Base-by-base conservation (phyloP, 192 early-diverging fungal genomes). In the Thamnidium elegans region DNA sequence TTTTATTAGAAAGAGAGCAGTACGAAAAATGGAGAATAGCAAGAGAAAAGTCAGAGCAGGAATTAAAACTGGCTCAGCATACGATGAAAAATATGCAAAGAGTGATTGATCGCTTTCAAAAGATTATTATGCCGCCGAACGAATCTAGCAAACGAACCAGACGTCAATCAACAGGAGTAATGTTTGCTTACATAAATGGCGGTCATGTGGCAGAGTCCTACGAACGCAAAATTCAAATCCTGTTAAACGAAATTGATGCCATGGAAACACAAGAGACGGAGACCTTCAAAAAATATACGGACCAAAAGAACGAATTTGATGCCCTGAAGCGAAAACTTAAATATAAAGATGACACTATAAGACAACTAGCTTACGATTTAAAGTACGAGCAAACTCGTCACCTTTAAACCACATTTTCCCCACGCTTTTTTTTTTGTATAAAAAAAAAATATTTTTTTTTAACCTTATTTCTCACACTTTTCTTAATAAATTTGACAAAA, bases 161-260 rank as follows among this genome's bases (percentile, higher is more conserved):
- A 6, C 58, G 58, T 8, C 36, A 59, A 59, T 59, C 58, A 9
- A 59, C 42, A 48, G 9, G 58, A 19, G 1, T 45, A 19, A 19
- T 5, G 5, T 13, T 52, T 21, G 10, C 20, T 26, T 11, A 6
- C 26, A 19, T 52, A 7, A 20, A 48, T 19, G 1, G 19, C 19
- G 34, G 34, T 36, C 36, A 39, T 39, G 36, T 39, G 36, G 36
- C 1, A n/a, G 14, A 15, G 10, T 53, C 63, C 15, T 39, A 52
- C 13, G 63, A 64, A 44, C 43, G 36, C 7, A 64, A 64, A 17
- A 54, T 64, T 7, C 42, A 55, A 17, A 64, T 64, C 2, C 14
- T 64, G 4, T 53, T 64, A 17, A 51, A 54, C 13, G 63, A 64
- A 31, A 54, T 64, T 3, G 50, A 64, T 43, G 63, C 63, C 1